These are phyloP conservation scores for Candida chilensis DNA, from an alignment of 805 yeast species.

Conservation along the genomic window DNA sequence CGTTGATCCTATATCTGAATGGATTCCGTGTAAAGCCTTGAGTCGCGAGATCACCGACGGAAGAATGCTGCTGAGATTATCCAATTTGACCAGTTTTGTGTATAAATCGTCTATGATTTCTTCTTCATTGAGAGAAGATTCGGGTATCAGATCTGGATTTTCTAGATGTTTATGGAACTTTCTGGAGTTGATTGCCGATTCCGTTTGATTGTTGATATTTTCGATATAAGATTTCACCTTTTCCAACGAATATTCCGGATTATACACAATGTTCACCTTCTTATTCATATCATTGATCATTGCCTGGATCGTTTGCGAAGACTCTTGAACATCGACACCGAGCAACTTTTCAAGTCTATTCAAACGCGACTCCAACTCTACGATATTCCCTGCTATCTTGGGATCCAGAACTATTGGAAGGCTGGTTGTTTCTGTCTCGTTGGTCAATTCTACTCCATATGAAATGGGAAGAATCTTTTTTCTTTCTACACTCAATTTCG, in stretches of 20 bases:
- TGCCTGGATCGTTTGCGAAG: constrained; percentile 10
- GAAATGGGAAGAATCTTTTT: not conserved
- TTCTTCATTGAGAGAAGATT: not conserved
- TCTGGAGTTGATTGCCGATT: constrained; percentile 11
- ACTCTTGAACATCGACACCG: constrained; percentile 8
- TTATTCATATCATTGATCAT: constrained; percentile 20
- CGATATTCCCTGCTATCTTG: too few relatives aligned
- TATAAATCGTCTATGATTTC: constrained; percentile 13
- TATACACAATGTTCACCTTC: constrained; percentile 20
- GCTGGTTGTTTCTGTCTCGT: too few relatives aligned
- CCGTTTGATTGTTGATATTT: constrained; percentile 15
- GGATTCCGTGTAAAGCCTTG: constrained; percentile 19
- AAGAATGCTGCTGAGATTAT: constrained; percentile 9
- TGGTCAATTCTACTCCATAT: too few relatives aligned
- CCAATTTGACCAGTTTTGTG: constrained; percentile 15
- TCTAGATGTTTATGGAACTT: too few relatives aligned
- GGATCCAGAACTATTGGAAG: too few relatives aligned
- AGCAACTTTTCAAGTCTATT: constrained; percentile 10
- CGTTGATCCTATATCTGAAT: constrained; percentile 18
- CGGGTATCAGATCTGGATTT: constrained; percentile 3
- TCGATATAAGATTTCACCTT: constrained; percentile 14
- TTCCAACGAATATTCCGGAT: constrained; percentile 20
- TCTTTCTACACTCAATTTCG: not conserved
- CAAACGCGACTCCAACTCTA: constrained; percentile 16
- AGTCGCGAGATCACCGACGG: constrained; percentile 18